These are phyloP conservation scores for Candida chilensis DNA, from an alignment of 805 yeast species.

Conservation along the genomic window DNA sequence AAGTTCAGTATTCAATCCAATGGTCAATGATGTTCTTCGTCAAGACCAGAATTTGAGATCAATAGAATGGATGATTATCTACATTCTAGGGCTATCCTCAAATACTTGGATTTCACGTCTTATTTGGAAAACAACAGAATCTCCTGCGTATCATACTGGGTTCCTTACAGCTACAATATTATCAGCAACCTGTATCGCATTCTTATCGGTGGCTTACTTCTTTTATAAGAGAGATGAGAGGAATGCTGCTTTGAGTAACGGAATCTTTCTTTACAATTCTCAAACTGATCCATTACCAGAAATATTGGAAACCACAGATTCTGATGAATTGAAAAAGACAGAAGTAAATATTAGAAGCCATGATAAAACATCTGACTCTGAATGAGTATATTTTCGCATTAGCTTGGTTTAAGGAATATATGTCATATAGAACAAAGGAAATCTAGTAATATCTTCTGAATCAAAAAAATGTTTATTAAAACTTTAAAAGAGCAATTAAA, in stretches of 20 bases:
- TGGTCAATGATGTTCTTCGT: slow-evolving; percentile 49
- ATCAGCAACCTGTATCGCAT: too few relatives aligned
- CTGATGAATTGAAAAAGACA: too few relatives aligned
- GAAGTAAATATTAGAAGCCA: too few relatives aligned
- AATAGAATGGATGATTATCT: slow-evolving; percentile 46
- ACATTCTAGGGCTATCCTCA: slow-evolving; percentile 28
- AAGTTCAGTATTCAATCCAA: slow-evolving; percentile 52
- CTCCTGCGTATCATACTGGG: slow-evolving; percentile 29
- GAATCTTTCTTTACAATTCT: slow-evolving; percentile 10
- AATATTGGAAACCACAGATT: too few relatives aligned
- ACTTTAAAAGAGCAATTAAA: too few relatives aligned
- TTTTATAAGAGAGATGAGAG: slow-evolving; percentile 15
- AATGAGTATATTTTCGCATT: too few relatives aligned
- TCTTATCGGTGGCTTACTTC: slow-evolving; percentile 18
- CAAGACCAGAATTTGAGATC: slow-evolving; percentile 48
- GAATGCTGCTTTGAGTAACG: slow-evolving; percentile 9
- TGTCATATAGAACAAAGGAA: too few relatives aligned
- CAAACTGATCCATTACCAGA: too few relatives aligned
- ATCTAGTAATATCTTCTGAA: too few relatives aligned
- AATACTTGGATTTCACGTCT: slow-evolving; percentile 27
- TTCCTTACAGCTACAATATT: slow-evolving; percentile 28
- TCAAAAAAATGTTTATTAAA: too few relatives aligned
- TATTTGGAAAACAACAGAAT: slow-evolving; percentile 31
- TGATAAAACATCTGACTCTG: too few relatives aligned
- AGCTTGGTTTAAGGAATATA: too few relatives aligned